Conservation (phyloP, 768 basidiomycete genomes). For the Agaricus sinodeliciosus region DNA sequence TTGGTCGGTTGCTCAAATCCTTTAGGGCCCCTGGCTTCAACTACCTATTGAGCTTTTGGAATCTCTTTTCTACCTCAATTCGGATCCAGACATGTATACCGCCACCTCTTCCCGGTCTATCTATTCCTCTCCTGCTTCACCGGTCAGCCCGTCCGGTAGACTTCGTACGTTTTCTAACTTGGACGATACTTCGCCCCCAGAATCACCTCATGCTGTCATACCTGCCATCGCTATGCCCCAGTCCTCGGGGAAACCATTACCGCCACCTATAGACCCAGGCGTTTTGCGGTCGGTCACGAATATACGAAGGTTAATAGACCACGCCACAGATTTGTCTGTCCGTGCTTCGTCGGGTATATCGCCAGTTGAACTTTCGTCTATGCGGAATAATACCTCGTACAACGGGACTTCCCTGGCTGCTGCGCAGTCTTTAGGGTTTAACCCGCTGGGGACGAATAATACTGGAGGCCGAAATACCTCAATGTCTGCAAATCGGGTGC, state of each 20-base stretch:
- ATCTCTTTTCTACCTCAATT: conserved; percentile 70
- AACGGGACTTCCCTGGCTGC: conserved; percentile 52
- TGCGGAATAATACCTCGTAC: conserved; percentile 39
- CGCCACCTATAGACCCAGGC: conserved; percentile 86
- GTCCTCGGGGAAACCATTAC: conserved; percentile 60
- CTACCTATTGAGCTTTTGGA: conserved; percentile 83
- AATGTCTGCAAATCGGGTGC: conserved; percentile 83
- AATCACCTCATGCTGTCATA: conserved; percentile 32
- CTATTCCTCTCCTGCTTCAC: conserved; percentile 18
- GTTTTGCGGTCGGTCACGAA: conserved; percentile 71
- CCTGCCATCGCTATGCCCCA: conserved; percentile 38
- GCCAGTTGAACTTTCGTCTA: conserved; percentile 63
- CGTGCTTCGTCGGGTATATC: conserved; percentile 83
- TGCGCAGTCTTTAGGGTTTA: conserved; percentile 59
- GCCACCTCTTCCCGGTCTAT: conserved; percentile 21
- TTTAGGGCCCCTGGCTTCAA: conserved; percentile 87
- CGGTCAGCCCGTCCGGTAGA: conserved; percentile 2
- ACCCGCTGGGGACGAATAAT: conserved; percentile 41
- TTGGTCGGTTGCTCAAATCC: conserved; percentile 14
- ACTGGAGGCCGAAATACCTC: conserved; percentile 64
- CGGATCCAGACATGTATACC: conserved; percentile 55
- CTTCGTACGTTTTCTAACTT: conserved; percentile 19
- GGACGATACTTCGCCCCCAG: conserved; percentile 37
- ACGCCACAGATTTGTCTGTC: conserved; percentile 83
- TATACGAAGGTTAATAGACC: conserved; percentile 81